Evolutionary conservation across 106 monocot genomes (phyloP), one percentile per base, ranked within the genome.

Genomic region (Amphibolis antarctica): DNA sequence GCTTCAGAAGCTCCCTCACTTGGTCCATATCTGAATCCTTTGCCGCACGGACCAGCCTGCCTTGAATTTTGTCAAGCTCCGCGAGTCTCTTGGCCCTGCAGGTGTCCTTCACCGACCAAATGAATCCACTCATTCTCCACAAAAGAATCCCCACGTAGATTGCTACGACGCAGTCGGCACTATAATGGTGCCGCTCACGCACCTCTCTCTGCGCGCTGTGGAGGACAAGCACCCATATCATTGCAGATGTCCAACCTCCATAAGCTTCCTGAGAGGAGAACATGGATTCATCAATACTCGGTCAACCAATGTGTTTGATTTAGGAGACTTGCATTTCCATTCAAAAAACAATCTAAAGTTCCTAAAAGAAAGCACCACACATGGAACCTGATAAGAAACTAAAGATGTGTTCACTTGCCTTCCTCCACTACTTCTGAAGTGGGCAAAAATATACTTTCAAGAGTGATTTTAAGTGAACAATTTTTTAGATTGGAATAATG

Each of bases 131-230:
- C 72, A 80, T 72, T 64, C 68, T 84, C 96, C 96, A 98, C 23
- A 98, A 54, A 19, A 98, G 69, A 43, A 98, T 78, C 25, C 96
- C 96, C 3, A 98, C 96, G 30, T 98, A 98, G 59, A 98, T 82
- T n/a, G 96, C 96, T 27, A 77, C 96, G 0, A 98, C 46, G 42
- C 86, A 86, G 63, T 98, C 96, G 1, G 78, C 90, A 22, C 68
- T 82, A 69, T 98, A 98, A 48, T 98, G 96, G 74, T 98, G 84
- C 27, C 78, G 81, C 51, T 98, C 96, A 24, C 96, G 83, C 2
- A 90, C 66, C 71, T 98, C 96, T 59, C 96, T 84, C 62, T 98
- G 96, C 1, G 90, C 90, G 28, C 90, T 91, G 64, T 98, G 96
- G 42, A 98, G 70, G 53, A 98, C 96, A 1, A 91, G 82, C 27